A percentile compares a stretch with the other conserved stretches of the same genome.
phyloP scores from a whole-genome alignment of 495 filamentous ascomycete species.

The Penicillium longicatenatum region DNA sequence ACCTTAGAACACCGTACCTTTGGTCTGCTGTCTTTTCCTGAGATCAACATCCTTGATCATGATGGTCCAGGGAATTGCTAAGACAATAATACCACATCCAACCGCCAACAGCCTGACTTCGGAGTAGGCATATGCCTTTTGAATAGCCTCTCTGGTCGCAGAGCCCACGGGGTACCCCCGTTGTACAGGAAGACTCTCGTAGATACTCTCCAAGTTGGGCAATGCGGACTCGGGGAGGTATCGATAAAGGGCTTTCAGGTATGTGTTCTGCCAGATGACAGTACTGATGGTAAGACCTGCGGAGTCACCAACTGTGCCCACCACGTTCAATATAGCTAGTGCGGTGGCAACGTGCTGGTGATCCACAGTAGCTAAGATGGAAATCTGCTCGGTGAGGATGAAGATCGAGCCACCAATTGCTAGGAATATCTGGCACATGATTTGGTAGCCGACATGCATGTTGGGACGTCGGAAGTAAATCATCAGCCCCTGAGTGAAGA shows the following conservation, averaged over 20 bases:
- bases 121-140: conserved; percentile 53
- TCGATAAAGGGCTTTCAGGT: conserved; percentile 50
- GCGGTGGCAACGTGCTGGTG: conserved; percentile 66
- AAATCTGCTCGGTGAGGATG: conserved; percentile 62
- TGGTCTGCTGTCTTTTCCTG: conserved; percentile 44
- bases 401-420: conserved; percentile 59
- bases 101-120: conserved; percentile 55
- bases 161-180: conserved; percentile 52
- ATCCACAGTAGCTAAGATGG: conserved; percentile 59
- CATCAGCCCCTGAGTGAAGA: conserved; percentile 57
- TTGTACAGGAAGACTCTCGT: conserved; percentile 47
- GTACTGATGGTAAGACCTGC: conserved; percentile 59
- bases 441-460: conserved; percentile 57
- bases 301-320: conserved; percentile 61
- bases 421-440: conserved; percentile 72
- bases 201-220: conserved; percentile 49
- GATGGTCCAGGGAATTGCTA: conserved; percentile 42
- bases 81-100: conserved; percentile 41
- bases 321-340: conserved; percentile 61
- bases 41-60: conserved; percentile 57
- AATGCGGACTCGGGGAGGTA: conserved; percentile 52
- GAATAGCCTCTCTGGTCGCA: conserved; percentile 50
- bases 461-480: conserved; percentile 63
- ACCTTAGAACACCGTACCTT: conserved; percentile 13
- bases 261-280: conserved; percentile 63